Base-by-base conservation (phyloP, 2,329 filamentous ascomycete genomes). In the Orbilia brochopaga region DNA sequence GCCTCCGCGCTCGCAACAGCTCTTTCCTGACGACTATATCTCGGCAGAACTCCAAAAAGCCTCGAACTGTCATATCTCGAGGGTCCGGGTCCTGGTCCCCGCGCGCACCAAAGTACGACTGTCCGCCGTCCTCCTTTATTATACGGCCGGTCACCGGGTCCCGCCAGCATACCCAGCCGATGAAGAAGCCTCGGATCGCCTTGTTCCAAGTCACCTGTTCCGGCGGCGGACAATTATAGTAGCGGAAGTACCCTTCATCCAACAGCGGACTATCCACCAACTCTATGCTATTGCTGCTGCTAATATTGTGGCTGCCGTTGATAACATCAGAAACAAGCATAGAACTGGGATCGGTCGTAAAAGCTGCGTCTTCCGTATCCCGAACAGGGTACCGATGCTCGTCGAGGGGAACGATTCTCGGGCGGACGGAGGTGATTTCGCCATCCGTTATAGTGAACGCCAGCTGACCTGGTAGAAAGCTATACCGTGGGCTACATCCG, bases 31-130 rank as follows among this genome's bases (percentile, higher is more conserved):
- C 40, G 17, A 44, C 30, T 15, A 56, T 5, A 15, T 56, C 53
- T 19, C 35, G 37, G 24, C 35, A 56, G 21, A 40, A 56, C 17
- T 56, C 53, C 17, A 56, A 13, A 17, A 40, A 56, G 15, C 21
- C 17, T 11, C 17, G n/a, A 8, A 56, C 17, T 13, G 53, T 40
- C 35, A 32, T 40, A 42, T 44, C 19, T 2, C 17, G 21, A 5
- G 53, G 32, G 21, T 42, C 53, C 2, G n/a, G 8, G 19, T 56
- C 21, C n/a, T 21, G 19, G 15, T 24, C 53, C 3, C 30, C 30
- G 13, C 19, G 21, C 8, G 15, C 30, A 13, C 35, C 35, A 42
- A 11, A 56, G 40, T 24, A 37, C 17, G 35, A 24, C 32, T 42
- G 35, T 32, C 8, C 35, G 35, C 17, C 35, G n/a, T 44, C 24